phyloP scores from a whole-genome alignment of 2,329 filamentous ascomycete genomes.

The Diaporthe sp. region DNA sequence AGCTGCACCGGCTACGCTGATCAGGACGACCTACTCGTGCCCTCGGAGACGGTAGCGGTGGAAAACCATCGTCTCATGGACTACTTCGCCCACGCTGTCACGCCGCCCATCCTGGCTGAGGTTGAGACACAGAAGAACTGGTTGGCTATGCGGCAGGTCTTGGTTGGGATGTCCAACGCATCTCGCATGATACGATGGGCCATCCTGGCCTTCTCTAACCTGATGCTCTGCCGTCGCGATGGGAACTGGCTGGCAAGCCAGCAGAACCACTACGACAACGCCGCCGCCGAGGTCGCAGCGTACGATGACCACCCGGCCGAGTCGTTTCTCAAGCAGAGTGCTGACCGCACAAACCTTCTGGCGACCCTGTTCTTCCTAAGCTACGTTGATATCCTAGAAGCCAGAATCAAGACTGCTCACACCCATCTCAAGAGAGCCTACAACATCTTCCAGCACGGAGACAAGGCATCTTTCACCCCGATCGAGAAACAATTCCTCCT shows the following conservation, averaged over 20 bases:
- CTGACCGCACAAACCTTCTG: constrained; percentile 57
- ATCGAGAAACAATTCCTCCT: constrained; percentile 64
- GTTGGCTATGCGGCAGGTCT: constrained; percentile 62
- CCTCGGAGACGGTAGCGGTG: constrained; percentile 43
- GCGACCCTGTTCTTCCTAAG: constrained; percentile 67
- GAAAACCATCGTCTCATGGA: constrained; percentile 58
- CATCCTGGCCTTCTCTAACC: constrained; percentile 65
- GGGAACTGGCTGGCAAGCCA: constrained; percentile 50
- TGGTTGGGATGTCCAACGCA: constrained; percentile 61
- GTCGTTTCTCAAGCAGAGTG: constrained; percentile 48
- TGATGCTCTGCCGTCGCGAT: constrained; percentile 56
- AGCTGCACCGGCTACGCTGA: constrained; percentile 44
- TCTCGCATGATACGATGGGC: constrained; percentile 63
- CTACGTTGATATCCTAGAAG: constrained; percentile 64
- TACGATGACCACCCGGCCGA: constrained; percentile 33
- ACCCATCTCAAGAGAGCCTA: constrained; percentile 65
- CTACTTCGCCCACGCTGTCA: constrained; percentile 62
- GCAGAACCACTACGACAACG: constrained; percentile 54
- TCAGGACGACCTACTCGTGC: constrained; percentile 41
- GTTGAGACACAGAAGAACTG: constrained; percentile 67
- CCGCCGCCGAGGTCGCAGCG: constrained; percentile 51
- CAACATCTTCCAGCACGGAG: constrained; percentile 58
- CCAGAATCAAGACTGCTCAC: constrained; percentile 60
- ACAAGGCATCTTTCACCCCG: constrained; percentile 52
- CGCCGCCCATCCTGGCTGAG: constrained; percentile 66